These are phyloP conservation scores for Magnaporthiopsis rhizophila DNA, from an alignment of 2,329 filamentous ascomycete genomes.

Conservation along the genomic window DNA sequence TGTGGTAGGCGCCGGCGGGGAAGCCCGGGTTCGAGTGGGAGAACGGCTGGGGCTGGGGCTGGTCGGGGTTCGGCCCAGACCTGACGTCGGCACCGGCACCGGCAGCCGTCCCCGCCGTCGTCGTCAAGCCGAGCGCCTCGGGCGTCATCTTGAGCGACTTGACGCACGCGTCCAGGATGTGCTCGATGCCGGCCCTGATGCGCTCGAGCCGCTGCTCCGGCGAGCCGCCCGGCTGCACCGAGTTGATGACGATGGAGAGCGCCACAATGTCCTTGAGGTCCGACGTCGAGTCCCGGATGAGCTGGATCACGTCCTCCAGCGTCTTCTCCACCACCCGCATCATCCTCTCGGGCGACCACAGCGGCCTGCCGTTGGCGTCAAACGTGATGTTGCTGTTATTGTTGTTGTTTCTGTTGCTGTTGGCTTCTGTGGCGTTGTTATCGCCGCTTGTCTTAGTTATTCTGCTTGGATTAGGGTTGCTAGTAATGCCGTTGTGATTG, in stretches of 20 bases:
- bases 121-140: background rate
- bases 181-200: slow-evolving; percentile 13
- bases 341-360: slow-evolving; percentile 16
- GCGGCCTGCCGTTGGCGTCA: slow-evolving; percentile 5
- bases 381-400: background rate
- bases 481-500: background rate
- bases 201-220: slow-evolving; percentile 12
- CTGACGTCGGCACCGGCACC: background rate
- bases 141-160: slow-evolving; percentile 11
- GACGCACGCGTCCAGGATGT: slow-evolving; percentile 14
- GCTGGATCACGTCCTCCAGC: slow-evolving; percentile 13
- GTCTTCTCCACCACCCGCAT: slow-evolving; percentile 16
- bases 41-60: background rate
- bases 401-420: too few species aligned
- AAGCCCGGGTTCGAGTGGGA: background rate
- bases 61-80: too few species aligned
- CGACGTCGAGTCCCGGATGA: slow-evolving; percentile 14
- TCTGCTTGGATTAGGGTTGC: background rate
- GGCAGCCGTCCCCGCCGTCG: too few species aligned
- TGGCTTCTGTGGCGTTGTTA: background rate
- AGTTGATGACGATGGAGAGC: slow-evolving; percentile 15
- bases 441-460: background rate
- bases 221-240: slow-evolving; percentile 14
- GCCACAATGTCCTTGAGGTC: slow-evolving; percentile 17
- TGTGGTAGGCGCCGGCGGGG: background rate